Percentiles rank a stretch among this genome's conserved stretches.
Evolutionary conservation across 208 protist species (phyloP).

Genomic region (Crithidia sp.): DNA sequence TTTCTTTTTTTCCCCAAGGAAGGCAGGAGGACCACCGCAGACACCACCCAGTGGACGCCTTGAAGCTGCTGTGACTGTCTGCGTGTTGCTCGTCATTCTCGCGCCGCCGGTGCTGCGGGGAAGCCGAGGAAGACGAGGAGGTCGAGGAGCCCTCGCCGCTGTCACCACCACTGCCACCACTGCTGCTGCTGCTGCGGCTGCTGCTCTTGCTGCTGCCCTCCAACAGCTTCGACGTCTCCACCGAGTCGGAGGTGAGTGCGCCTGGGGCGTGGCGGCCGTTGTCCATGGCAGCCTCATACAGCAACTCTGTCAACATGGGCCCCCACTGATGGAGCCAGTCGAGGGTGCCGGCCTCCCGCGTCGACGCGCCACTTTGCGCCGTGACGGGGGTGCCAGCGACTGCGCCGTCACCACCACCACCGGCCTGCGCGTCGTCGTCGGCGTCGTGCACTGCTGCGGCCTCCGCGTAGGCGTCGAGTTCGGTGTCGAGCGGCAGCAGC

Average conservation of each 20-base stretch:
- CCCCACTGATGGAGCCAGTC: slow-evolving; percentile 37
- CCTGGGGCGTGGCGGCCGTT: background rate
- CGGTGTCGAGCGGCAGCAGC: slow-evolving; percentile 24
- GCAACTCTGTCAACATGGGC: slow-evolving; percentile 29
- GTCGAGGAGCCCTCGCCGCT: background rate
- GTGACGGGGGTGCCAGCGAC: background rate
- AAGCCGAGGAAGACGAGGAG: background rate
- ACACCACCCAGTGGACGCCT: too few species aligned
- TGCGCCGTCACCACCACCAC: background rate
- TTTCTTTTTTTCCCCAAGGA: too few species aligned
- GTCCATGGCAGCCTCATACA: slow-evolving; percentile 30
- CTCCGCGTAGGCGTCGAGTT: slow-evolving; percentile 2
- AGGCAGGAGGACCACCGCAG: too few species aligned
- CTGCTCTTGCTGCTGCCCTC: background rate
- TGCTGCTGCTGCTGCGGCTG: background rate
- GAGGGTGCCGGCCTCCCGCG: slow-evolving; percentile 10
- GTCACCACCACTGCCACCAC: background rate
- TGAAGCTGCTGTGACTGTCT: too few species aligned
- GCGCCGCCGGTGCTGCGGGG: background rate
- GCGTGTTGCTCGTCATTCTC: too few species aligned
- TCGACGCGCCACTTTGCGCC: too few species aligned
- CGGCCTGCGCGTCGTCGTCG: background rate
- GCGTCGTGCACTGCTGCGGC: background rate
- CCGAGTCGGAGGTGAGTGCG: background rate
- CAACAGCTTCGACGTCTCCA: background rate